A percentile compares a stretch with the other conserved stretches of the same genome.
These are phyloP conservation scores for Pseudogymnoascus sp. DNA, from an alignment of 2,329 filamentous ascomycete genomes.

Conservation along the genomic window DNA sequence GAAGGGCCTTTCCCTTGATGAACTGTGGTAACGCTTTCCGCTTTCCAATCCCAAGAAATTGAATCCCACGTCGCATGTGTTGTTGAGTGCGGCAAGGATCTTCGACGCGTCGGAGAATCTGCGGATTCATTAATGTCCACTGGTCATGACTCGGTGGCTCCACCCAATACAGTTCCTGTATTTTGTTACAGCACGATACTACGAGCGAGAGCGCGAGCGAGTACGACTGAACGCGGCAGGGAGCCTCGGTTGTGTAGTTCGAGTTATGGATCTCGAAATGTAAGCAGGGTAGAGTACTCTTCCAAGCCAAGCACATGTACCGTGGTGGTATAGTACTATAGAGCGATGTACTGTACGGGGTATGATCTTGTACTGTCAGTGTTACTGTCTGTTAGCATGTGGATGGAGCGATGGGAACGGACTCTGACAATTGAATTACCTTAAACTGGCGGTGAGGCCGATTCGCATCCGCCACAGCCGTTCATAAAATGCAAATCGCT, in stretches of 20 bases:
- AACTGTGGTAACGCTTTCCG: background rate
- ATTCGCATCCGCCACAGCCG: background rate
- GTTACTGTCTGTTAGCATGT: background rate
- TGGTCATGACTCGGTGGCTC: background rate
- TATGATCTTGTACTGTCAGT: background rate
- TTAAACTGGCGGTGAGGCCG: background rate
- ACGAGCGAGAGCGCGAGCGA: background rate
- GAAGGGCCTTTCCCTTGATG: background rate
- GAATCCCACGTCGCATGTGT: background rate
- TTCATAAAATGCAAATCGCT: background rate
- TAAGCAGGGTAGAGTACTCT: background rate
- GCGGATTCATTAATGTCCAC: background rate
- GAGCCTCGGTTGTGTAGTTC: background rate
- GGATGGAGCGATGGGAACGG: background rate
- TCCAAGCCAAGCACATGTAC: background rate
- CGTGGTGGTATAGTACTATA: background rate
- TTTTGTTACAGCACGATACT: background rate
- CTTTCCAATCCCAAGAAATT: background rate
- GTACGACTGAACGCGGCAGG: background rate
- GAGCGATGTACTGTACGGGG: background rate
- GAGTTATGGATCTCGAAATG: background rate
- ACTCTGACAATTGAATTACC: background rate
- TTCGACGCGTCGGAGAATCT: background rate
- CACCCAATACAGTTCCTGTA: background rate
- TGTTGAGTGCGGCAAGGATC: background rate